These are phyloP conservation scores for Zygosaccharomyces bailii DNA, from an alignment of 805 yeast species.

Conservation along the genomic window DNA sequence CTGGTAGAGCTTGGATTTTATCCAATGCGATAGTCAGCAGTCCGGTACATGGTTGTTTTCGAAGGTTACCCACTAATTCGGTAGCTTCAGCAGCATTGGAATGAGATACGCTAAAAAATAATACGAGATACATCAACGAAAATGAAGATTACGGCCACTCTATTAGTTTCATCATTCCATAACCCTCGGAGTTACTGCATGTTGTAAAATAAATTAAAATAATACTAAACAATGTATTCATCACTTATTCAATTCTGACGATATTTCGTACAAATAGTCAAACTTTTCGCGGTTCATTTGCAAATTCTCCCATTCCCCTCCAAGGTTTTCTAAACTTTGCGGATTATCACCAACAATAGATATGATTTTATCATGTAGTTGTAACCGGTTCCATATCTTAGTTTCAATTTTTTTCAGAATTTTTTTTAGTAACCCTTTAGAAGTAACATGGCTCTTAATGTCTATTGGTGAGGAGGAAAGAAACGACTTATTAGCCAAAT, in stretches of 20 bases:
- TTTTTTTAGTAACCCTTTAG: slow-evolving; percentile 1
- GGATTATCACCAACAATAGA: slow-evolving; percentile 6
- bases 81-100: background rate
- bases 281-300: slow-evolving; percentile 7
- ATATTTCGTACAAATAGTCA: slow-evolving; percentile 7
- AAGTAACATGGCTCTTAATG: background rate
- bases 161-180: background rate
- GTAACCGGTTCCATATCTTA: slow-evolving; percentile 12
- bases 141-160: background rate
- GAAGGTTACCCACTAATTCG: background rate
- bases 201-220: slow-evolving; percentile 6
- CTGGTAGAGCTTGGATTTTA: background rate
- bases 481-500: slow-evolving; percentile 1
- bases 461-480: slow-evolving; percentile 2
- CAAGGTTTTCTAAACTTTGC: slow-evolving; percentile 4
- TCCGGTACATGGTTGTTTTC: background rate
- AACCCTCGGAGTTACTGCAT: background rate
- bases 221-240: background rate
- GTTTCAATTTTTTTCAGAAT: slow-evolving; percentile 9
- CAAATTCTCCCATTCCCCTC: slow-evolving; percentile 15
- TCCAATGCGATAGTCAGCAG: no score
- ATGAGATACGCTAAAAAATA: background rate
- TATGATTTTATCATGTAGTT: slow-evolving; percentile 10
- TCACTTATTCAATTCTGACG: slow-evolving; percentile 3
- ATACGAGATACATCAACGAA: no score